phyloP scores from a whole-genome alignment of 148 eudicot genomes.

The Rhododendron henanense region DNA sequence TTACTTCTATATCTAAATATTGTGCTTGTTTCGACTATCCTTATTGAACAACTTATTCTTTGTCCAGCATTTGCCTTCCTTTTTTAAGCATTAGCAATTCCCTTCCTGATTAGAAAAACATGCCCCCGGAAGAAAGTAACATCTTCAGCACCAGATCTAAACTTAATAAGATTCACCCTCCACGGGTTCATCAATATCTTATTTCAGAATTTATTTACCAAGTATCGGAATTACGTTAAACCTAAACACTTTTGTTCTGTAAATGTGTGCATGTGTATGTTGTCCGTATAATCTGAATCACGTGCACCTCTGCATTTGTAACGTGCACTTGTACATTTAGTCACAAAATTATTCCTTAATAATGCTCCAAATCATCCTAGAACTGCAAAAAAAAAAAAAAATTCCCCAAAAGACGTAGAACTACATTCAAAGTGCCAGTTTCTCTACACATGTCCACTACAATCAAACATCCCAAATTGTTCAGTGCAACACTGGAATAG shows the following conservation, averaged over 20 bases:
- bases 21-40: not conserved
- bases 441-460: slow-evolving; percentile 1
- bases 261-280: not conserved
- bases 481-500: slow-evolving; percentile 9
- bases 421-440: not conserved
- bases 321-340: not conserved
- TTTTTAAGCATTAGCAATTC: not conserved
- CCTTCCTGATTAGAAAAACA: not conserved
- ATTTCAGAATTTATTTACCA: not conserved
- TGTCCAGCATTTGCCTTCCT: not conserved
- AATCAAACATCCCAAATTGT: not conserved
- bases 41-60: not conserved
- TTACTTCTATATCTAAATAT: not conserved
- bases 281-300: not conserved
- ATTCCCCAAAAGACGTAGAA: not conserved
- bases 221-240: not conserved
- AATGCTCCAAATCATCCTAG: not conserved
- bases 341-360: not conserved
- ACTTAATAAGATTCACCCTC: not conserved
- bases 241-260: not conserved
- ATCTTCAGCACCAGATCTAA: not conserved
- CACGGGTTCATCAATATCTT: not conserved
- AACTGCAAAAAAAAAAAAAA: not conserved
- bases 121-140: not conserved
- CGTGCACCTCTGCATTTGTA: not conserved